Percentiles rank a stretch among this genome's conserved stretches.
Conservation (phyloP, 1,139 yeast genomes). For the Protomyces lactucae-debilis region DNA sequence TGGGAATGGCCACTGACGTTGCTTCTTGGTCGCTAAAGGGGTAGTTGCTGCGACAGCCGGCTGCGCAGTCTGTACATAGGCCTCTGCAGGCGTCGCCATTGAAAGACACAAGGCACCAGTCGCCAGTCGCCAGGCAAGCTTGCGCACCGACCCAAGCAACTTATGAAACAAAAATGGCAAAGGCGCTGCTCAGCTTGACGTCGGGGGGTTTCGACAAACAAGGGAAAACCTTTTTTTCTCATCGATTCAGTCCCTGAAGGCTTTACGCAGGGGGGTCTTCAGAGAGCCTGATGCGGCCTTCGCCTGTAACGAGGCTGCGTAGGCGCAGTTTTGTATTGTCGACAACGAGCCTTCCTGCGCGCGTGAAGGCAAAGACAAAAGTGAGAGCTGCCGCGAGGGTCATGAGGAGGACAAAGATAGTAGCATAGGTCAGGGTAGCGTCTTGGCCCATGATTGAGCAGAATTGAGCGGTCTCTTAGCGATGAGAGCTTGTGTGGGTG, state of each 20-base stretch:
- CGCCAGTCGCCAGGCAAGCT: too few species aligned
- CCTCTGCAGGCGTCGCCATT: not conserved
- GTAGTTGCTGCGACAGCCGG: too few species aligned
- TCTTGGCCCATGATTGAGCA: not conserved
- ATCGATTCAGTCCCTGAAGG: not conserved
- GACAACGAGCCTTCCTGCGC: conserved; percentile 20
- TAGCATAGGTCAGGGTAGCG: not conserved
- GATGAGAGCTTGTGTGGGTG: not conserved
- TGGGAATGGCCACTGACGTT: not conserved
- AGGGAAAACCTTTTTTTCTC: too few species aligned
- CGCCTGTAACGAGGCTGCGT: conserved; percentile 3
- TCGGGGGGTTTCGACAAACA: too few species aligned
- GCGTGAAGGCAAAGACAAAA: conserved; percentile 13
- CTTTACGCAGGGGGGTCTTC: not conserved
- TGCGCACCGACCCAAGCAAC: too few species aligned
- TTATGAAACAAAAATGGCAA: too few species aligned
- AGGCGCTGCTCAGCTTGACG: too few species aligned
- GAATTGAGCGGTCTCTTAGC: too few species aligned
- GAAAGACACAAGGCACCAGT: not conserved
- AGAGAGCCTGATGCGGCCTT: conserved; percentile 15
- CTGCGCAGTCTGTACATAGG: too few species aligned
- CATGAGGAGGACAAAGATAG: not conserved
- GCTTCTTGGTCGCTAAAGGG: too few species aligned
- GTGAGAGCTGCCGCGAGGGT: not conserved
- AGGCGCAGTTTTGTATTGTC: conserved; percentile 12